Evolutionary conservation across 106 monocot genomes (phyloP).

Genomic region (Allium cepa): DNA sequence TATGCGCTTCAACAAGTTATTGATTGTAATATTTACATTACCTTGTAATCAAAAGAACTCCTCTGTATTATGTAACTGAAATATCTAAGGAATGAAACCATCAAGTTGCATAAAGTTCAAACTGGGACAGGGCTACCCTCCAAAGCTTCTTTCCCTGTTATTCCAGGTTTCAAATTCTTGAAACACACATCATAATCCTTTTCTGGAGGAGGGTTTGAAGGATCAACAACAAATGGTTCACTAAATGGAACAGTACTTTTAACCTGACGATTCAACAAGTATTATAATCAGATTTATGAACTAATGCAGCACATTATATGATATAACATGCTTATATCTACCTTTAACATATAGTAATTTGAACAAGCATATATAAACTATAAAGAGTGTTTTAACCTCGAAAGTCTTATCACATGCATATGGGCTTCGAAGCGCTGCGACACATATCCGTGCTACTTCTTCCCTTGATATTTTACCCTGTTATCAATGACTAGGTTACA

Average conservation of each 20-base stretch:
- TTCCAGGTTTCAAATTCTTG: constrained; percentile 57
- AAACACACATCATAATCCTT: constrained; percentile 80
- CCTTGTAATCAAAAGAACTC: too few relatives aligned
- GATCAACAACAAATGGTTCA: constrained; percentile 70
- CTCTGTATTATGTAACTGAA: too few relatives aligned
- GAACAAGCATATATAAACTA: not conserved
- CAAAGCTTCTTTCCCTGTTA: constrained; percentile 87
- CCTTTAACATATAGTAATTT: not conserved
- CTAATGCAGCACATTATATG: too few relatives aligned
- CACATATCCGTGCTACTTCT: constrained; percentile 82
- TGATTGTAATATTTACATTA: too few relatives aligned
- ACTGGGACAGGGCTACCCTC: constrained; percentile 35
- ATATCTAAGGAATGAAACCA: not conserved
- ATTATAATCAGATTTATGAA: not conserved
- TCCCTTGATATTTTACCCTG: constrained; percentile 93
- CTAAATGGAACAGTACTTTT: constrained; percentile 87
- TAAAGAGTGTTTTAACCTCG: constrained; percentile 39
- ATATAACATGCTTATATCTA: not conserved
- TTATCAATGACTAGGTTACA: constrained; percentile 5
- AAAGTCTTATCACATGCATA: constrained; percentile 82
- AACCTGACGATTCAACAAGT: constrained; percentile 29
- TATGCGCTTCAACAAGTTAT: too few relatives aligned
- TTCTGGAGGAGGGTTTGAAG: constrained; percentile 69
- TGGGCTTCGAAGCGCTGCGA: constrained; percentile 82
- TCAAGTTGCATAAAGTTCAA: constrained; percentile 6